These are phyloP conservation scores for Boletus rubroflammeus DNA, from an alignment of 768 basidiomycete genomes.

Conservation along the genomic window DNA sequence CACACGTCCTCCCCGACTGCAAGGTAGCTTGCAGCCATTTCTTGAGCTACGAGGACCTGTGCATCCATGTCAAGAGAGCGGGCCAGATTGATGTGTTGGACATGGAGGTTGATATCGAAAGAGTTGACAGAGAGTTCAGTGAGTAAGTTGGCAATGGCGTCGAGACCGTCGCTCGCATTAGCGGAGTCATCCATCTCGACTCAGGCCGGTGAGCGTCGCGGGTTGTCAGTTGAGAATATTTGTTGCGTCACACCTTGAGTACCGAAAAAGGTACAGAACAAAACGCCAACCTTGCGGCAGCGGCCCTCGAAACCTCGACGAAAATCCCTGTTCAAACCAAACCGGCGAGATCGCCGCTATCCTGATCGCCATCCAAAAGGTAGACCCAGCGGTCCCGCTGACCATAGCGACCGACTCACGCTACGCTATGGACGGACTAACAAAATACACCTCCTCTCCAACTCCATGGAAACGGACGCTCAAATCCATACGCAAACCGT, in stretches of 20 bases:
- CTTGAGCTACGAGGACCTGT: conserved; percentile 58
- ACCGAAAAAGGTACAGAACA: no score
- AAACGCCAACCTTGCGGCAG: no score
- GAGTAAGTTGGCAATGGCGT: conserved; percentile 59
- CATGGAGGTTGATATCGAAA: conserved; percentile 61
- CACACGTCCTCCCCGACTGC: conserved; percentile 70
- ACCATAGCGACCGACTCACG: no score
- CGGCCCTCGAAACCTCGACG: no score
- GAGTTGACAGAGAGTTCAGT: conserved; percentile 56
- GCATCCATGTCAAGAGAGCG: conserved; percentile 53
- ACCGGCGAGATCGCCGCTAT: no score
- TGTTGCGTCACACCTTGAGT: not conserved
- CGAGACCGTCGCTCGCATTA: conserved; percentile 42
- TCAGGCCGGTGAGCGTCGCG: not conserved
- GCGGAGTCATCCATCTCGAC: conserved; percentile 48
- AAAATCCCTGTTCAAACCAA: no score
- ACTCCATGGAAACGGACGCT: no score
- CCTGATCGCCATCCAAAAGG: no score
- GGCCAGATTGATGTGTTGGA: conserved; percentile 62
- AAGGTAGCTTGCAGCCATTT: conserved; percentile 61
- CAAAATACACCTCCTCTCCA: no score
- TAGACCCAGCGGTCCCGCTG: no score
- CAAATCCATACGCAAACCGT: no score
- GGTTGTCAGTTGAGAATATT: not conserved
- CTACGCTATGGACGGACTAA: no score